Percentiles rank a stretch among this genome's conserved stretches.
phyloP scores from a whole-genome alignment of 73 alveolate genomes.

The Paramecium caudatum region DNA sequence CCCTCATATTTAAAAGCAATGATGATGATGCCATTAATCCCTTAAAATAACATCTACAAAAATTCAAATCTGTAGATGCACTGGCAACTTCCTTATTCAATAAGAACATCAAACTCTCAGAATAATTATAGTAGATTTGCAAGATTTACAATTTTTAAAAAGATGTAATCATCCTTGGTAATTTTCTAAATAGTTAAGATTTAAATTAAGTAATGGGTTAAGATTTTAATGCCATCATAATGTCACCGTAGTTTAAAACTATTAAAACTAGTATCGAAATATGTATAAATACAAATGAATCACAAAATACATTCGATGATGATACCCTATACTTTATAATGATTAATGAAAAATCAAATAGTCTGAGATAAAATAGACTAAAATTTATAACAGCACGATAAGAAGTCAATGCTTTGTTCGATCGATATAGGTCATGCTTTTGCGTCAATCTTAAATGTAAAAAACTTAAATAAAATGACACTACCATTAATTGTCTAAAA shows the following conservation, averaged over 20 bases:
- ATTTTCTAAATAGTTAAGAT: not conserved
- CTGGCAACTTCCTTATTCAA: not conserved
- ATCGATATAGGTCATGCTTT: not conserved
- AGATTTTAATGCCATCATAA: not conserved
- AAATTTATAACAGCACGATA: not conserved
- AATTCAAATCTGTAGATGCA: constrained; percentile 32
- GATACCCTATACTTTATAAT: constrained; percentile 30
- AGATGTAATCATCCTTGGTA: not conserved
- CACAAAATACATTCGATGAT: not conserved
- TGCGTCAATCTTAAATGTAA: constrained; percentile 1
- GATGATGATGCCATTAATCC: not conserved
- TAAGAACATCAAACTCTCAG: not conserved
- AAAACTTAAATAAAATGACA: constrained; percentile 7
- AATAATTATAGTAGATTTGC: not conserved
- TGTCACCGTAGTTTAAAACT: not conserved
- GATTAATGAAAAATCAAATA: constrained; percentile 14
- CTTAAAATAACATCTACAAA: not conserved
- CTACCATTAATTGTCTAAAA: constrained; percentile 7
- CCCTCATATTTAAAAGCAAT: not conserved
- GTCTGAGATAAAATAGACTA: not conserved
- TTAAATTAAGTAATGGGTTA: not conserved
- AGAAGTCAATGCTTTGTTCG: not conserved
- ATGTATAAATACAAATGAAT: not conserved
- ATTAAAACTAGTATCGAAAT: not conserved
- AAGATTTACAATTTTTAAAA: not conserved